Conservation (phyloP, 306 rosid genomes). For the Datisca glomerata region DNA sequence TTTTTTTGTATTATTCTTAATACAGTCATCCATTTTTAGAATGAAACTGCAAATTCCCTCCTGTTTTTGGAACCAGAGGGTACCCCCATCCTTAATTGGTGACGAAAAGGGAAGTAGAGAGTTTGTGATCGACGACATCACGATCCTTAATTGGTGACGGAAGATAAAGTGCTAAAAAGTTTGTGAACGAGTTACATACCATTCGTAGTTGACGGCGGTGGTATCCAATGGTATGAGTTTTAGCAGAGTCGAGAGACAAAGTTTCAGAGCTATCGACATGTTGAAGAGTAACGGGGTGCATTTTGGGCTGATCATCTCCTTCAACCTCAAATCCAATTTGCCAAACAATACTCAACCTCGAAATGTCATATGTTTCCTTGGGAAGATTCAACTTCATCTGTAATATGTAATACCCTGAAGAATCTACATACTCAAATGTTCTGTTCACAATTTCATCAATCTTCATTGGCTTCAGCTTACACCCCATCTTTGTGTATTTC, state of each 20-base stretch:
- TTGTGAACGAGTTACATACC: conserved; percentile 29
- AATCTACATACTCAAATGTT: background rate
- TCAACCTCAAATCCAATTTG: conserved; percentile 30
- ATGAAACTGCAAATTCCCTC: no score
- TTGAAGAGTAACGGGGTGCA: conserved; percentile 29
- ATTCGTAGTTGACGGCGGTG: conserved; percentile 24
- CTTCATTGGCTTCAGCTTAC: conserved; percentile 23
- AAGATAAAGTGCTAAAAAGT: no score
- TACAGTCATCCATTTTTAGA: no score
- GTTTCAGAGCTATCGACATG: conserved; percentile 55
- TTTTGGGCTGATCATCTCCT: conserved; percentile 13
- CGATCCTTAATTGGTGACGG: no score
- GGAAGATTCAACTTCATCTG: conserved; percentile 27
- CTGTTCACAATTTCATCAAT: no score
- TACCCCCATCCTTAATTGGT: no score
- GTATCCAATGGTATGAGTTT: conserved; percentile 7
- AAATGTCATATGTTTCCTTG: conserved; percentile 3
- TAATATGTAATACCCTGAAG: conserved; percentile 4
- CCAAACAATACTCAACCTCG: conserved; percentile 56
- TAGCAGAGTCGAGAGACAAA: conserved; percentile 17
- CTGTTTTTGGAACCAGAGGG: no score
- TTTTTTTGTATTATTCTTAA: no score
- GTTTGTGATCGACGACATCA: no score
- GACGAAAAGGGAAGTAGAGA: no score
- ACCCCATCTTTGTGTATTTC: conserved; percentile 29